Evolutionary conservation across 495 filamentous ascomycete species (phyloP), one percentile per base, ranked within the genome.

Genomic region (Barbatosphaeria neglecta): DNA sequence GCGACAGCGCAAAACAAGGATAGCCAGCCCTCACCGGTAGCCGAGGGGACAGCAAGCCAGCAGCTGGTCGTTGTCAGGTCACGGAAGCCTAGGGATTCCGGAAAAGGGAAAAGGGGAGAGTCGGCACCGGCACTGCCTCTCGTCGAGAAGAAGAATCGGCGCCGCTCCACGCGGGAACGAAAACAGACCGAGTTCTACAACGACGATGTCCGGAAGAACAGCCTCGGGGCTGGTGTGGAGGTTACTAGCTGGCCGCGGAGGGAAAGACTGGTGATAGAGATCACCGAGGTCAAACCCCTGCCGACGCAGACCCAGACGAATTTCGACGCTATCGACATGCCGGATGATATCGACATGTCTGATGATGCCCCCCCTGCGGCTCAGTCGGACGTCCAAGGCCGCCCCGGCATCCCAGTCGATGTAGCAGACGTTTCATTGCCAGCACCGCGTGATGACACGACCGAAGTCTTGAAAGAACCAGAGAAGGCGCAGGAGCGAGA

Each of bases 221-320:
- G 4, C 22, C 15, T 22, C 20, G 6, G 39, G 28, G 16, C 25
- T 6, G 35, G 6, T 13, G 7, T 0, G 40, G 38, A 42, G 1
- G 22, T 20, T 2, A 23, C 6, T 23, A 28, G 23, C 24, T 11
- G 31, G 19, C 33, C 40, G 25, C 6, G 1, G 22, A 11, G 20
- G 31, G 17, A 24, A 11, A 41, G 33, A 22, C 17, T 45, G 27
- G 33, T 45, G 22, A 20, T 45, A 31, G 43, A 45, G 24, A 52
- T 22, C 46, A 58, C 22, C 53, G 55, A 35, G 18, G 13, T n/a
- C 13, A 55, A 23, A 43, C 51, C 6, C 50, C 56, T 22, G 57
- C 55, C 50, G 3, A 47, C 54, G 11, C 48, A n/a, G n/a, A n/a
- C 55, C 16, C 55, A 48, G 19, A 22, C 6, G 10, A 42, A 23